Conservation (phyloP, 768 basidiomycete genomes). For the Podaxis rugospora region DNA sequence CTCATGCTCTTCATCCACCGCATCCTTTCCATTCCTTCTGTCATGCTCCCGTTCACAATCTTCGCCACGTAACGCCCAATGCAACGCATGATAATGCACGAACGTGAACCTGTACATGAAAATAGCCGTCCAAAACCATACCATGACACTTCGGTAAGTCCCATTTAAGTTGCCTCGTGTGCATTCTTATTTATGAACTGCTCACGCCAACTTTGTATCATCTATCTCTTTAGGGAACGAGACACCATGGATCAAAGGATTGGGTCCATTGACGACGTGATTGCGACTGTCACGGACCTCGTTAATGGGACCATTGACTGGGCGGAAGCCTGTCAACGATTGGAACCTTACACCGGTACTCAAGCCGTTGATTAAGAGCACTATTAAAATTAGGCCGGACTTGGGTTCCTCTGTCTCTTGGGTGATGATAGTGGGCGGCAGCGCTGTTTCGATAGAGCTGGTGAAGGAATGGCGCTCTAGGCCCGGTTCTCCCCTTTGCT, state of each 20-base stretch:
- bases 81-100: not conserved
- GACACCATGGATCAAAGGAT: conserved; percentile 94
- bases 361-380: conserved; percentile 67
- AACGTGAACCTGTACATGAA: conserved; percentile 2
- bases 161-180: conserved; percentile 10
- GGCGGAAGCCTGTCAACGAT: conserved; percentile 63
- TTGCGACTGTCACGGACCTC: conserved; percentile 73
- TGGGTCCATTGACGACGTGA: conserved; percentile 85
- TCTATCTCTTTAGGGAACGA: conserved; percentile 60
- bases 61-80: not conserved
- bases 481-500: not conserved
- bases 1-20: not conserved
- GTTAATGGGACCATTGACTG: conserved; percentile 74
- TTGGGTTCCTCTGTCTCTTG: conserved; percentile 1
- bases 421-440: not conserved
- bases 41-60: not conserved
- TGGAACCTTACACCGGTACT: conserved; percentile 83
- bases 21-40: not conserved
- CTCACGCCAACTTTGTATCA: not conserved
- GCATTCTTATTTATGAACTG: conserved; percentile 1
- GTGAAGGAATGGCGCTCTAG: not conserved
- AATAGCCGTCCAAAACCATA: conserved; percentile 84
- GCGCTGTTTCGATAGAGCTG: not conserved
- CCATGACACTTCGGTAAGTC: conserved; percentile 88
- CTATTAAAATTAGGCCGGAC: not conserved